Conservation (phyloP, 192 early-diverging fungal species). For the Rhizophlyctis rosea region DNA sequence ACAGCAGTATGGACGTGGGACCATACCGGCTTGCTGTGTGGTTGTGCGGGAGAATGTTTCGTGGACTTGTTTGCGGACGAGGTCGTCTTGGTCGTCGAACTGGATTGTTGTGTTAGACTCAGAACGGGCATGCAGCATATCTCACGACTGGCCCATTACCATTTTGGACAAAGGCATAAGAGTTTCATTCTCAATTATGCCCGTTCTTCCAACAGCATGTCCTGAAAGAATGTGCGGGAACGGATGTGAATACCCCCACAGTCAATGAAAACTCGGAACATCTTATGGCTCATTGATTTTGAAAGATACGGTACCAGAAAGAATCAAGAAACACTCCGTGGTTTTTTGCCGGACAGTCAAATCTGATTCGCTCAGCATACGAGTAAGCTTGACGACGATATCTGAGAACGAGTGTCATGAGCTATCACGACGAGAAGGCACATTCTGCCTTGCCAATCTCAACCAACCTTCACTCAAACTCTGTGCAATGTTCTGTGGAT, state of each 20-base stretch:
- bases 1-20: conserved; percentile 5
- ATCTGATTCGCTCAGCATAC: conserved; percentile 28
- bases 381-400: conserved; percentile 31
- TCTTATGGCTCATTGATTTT: conserved; percentile 5
- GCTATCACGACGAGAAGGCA: too few relatives aligned
- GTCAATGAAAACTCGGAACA: conserved; percentile 6
- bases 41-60: conserved; percentile 40
- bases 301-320: conserved; percentile 27
- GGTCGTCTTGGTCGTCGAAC: conserved; percentile 43
- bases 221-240: conserved; percentile 18
- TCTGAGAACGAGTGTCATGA: too few relatives aligned
- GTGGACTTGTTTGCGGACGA: conserved; percentile 41
- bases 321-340: conserved; percentile 43
- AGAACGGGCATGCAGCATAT: too few relatives aligned
- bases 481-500: conserved; percentile 43
- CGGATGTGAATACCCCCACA: neutral
- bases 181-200: conserved; percentile 25
- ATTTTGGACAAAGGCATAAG: conserved; percentile 20
- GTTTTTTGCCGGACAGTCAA: conserved; percentile 46
- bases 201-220: conserved; percentile 45
- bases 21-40: conserved; percentile 26
- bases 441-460: too few relatives aligned
- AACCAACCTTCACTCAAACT: conserved; percentile 35
- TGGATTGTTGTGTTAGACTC: too few relatives aligned
- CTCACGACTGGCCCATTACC: too few relatives aligned